Base-by-base conservation (phyloP, 176 grass and related monocot species). In the Thalia dealbata region DNA sequence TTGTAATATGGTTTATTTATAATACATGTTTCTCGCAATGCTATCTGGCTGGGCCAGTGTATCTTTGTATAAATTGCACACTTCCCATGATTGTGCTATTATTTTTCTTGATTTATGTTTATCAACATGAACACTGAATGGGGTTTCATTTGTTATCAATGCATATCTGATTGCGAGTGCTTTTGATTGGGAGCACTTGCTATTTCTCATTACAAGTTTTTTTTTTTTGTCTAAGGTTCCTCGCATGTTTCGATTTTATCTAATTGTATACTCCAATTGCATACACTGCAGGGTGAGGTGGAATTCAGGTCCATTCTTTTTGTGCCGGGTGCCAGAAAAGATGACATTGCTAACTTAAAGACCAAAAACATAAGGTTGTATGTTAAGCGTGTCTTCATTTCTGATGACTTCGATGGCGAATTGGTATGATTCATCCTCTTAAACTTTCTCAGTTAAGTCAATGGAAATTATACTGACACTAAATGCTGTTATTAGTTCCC, bases 231-330 rank as follows among this genome's bases (percentile, higher is more conserved):
- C 19, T 67, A 70, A 73, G 30, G 19, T 55, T 30, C 59, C 9
- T 1, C 15, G 48, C 11, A 3, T 19, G 52, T 35, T 75, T 70
- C 51, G 3, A 60, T 78, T 50, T 54, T 65, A 35, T 43, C 18
- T 14, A 63, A 64, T 24, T 79, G 14, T 68, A 18, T 3, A 11
- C 64, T 14, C 29, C 61, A 52, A 15, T 66, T 83, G 55, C 79
- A 28, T 67, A 80, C 80, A 3, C 58, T 76, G 76, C 81, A 99
- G 95, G 95, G 90, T 65, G 95, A 91, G 84, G 95, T 99, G 62
- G 95, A 99, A 88, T 99, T 99, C 71, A 84, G 87, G 76, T 99
- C 95, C 68, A 86, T 99, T 81, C 90, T 99, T 55, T 99, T 88
- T 84, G 90, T 99, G 69, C 95, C 95, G 69, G 79, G 83, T 60